phyloP scores from a whole-genome alignment of 2,329 filamentous ascomycete genomes.

The Dactylella cylindrospora region DNA sequence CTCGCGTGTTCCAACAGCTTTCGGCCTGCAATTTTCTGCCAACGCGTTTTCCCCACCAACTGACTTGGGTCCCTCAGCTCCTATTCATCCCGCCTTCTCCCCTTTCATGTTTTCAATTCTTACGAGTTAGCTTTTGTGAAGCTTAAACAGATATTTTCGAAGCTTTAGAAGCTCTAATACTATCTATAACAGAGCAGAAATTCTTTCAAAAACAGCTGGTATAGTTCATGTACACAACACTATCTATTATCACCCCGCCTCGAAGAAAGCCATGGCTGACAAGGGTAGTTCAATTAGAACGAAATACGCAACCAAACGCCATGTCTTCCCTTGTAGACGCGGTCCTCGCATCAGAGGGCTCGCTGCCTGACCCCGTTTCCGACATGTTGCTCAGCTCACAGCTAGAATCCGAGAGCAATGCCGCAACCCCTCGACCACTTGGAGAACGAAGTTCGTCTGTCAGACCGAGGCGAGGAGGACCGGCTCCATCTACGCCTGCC shows the following conservation, averaged over 20 bases:
- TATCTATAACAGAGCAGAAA: too few relatives aligned
- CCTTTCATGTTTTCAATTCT: too few relatives aligned
- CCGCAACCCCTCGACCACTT: constrained; percentile 51
- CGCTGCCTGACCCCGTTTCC: constrained; percentile 47
- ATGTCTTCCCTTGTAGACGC: constrained; percentile 60
- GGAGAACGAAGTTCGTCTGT: constrained; percentile 49
- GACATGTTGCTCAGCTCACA: constrained; percentile 52
- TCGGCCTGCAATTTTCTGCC: too few relatives aligned
- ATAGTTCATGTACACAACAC: constrained; percentile 3
- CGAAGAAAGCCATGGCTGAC: too few relatives aligned
- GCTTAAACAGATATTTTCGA: too few relatives aligned
- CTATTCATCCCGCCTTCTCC: too few relatives aligned
- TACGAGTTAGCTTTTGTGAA: too few relatives aligned
- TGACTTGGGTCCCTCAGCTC: too few relatives aligned
- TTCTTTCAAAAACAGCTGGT: too few relatives aligned
- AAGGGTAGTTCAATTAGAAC: neutral
- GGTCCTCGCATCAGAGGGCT: constrained; percentile 54
- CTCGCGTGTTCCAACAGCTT: too few relatives aligned
- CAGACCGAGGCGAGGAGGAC: constrained; percentile 49
- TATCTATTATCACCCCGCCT: constrained; percentile 14
- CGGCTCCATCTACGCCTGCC: constrained; percentile 53
- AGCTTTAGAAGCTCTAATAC: too few relatives aligned
- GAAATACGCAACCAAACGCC: constrained; percentile 38
- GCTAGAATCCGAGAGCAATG: constrained; percentile 47
- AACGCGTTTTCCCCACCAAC: too few relatives aligned